Evolutionary conservation across 2,329 filamentous ascomycete species (phyloP), one percentile per base, ranked within the genome.

Genomic region (Helotiales sp.): DNA sequence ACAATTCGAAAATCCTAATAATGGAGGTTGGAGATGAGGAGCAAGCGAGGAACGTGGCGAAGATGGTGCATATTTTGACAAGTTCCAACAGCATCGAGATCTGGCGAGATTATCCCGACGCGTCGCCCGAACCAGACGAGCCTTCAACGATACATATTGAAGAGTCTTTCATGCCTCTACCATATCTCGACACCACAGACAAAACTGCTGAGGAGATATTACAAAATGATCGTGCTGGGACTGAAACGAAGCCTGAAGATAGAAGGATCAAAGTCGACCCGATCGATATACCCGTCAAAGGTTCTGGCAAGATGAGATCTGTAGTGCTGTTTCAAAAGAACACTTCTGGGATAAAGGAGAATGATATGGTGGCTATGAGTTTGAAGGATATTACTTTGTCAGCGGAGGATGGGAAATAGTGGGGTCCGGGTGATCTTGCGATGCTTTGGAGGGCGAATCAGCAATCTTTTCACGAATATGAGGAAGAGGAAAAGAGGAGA

Each of bases 11-110:
- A 46, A 67, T 87, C 7, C 70, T 89, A 9, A 71, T 91, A 0
- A 79, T 93, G 61, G 91, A 96, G 72, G 81, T 93, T 25, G 89
- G 86, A 0, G 89, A 90, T 66, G 71, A 84, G 59, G 75, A 73
- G 5, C 91, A 96, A 73, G 90, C 89, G 0, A 54, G 72, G 5
- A 77, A 90, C 12, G 87, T 95, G 1, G 79, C 81, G 1, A 66
- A 70, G 8, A 74, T 84, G 68, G 81, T 78, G 6, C 34, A 38
- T 12, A 30, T n/a, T 33, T 52, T 72, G 25, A 25, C 34, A 19
- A 40, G n/a, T 3, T 25, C n/a, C 29, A 30, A 54, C 17, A 46
- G 59, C 22, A 71, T 87, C 1, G 86, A 92, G 71, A 78, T 93
- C 5, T 93, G 90, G 90, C 76, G 87, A 55, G 90, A 93, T 69